Evolutionary conservation across 441 rosid genomes (phyloP).

Genomic region (Jatropha podagrica): DNA sequence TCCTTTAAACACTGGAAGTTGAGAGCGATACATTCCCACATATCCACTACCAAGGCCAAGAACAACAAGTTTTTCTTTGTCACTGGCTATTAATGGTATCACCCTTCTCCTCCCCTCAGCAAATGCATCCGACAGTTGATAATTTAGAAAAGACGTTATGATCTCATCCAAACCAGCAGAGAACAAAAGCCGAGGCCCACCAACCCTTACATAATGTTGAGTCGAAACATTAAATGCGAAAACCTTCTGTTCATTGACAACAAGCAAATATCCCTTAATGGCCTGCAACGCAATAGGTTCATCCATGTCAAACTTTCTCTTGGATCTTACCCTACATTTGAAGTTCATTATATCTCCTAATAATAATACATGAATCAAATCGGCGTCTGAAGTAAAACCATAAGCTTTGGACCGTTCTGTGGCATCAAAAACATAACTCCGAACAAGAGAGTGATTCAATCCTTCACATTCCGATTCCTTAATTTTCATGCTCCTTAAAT

Average conservation of each 20-base stretch:
- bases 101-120: slow-evolving; percentile 31
- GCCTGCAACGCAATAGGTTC: slow-evolving; percentile 74
- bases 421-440: slow-evolving; percentile 72
- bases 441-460: slow-evolving; percentile 63
- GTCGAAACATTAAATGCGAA: slow-evolving; percentile 82
- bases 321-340: slow-evolving; percentile 91
- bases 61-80: slow-evolving; percentile 77
- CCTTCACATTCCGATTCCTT: slow-evolving; percentile 94
- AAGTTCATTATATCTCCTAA: slow-evolving; percentile 87
- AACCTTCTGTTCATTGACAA: slow-evolving; percentile 63
- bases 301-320: slow-evolving; percentile 66
- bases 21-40: slow-evolving; percentile 76
- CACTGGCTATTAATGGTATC: slow-evolving; percentile 76
- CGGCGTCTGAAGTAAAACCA: slow-evolving; percentile 82
- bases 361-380: slow-evolving; percentile 71
- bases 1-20: slow-evolving; percentile 61
- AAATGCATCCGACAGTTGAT: slow-evolving; percentile 34
- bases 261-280: slow-evolving; percentile 79
- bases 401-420: slow-evolving; percentile 91
- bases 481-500: slow-evolving; percentile 83
- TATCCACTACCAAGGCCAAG: slow-evolving; percentile 78
- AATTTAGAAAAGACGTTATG: slow-evolving; percentile 65
- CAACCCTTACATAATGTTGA: slow-evolving; percentile 71
- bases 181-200: slow-evolving; percentile 75
- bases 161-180: slow-evolving; percentile 80